Evolutionary conservation across 2,329 filamentous ascomycete species (phyloP).

Genomic region (Raffaelea ambrosiae): DNA sequence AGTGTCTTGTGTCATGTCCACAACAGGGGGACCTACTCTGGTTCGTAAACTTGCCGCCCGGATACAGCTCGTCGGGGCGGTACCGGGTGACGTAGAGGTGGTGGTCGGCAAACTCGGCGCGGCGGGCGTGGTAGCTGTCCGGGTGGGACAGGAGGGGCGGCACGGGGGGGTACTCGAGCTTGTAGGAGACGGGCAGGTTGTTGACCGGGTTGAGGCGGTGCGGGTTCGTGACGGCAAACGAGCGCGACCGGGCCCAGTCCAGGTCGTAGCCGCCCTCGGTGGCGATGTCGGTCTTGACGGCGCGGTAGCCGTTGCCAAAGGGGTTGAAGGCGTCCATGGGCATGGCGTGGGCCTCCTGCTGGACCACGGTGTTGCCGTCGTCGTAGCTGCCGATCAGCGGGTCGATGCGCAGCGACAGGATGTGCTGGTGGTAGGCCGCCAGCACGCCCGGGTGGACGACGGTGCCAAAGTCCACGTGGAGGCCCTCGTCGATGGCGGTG

Average conservation of each 20-base stretch:
- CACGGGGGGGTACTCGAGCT: constrained; percentile 30
- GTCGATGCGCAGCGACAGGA: constrained; percentile 57
- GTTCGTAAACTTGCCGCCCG: constrained; percentile 29
- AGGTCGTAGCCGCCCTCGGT: constrained; percentile 34
- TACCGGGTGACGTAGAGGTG: constrained; percentile 35
- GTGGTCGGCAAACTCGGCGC: constrained; percentile 32
- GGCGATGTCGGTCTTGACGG: constrained; percentile 32
- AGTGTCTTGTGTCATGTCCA: not conserved
- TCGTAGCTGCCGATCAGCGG: constrained; percentile 34
- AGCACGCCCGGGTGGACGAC: constrained; percentile 54
- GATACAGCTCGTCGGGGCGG: constrained; percentile 30
- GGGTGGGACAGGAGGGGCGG: constrained; percentile 36
- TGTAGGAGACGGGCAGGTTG: constrained; percentile 37
- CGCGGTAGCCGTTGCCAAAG: constrained; percentile 35
- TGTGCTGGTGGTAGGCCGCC: constrained; percentile 62
- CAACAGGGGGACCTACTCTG: constrained; percentile 5
- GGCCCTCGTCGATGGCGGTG: constrained; percentile 46
- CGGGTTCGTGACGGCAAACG: constrained; percentile 40
- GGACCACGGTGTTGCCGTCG: constrained; percentile 23
- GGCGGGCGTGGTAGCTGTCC: constrained; percentile 27
- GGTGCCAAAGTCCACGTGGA: constrained; percentile 47
- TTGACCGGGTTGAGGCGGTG: constrained; percentile 29
- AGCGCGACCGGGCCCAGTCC: constrained; percentile 38
- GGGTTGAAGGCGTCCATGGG: constrained; percentile 30
- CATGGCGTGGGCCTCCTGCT: constrained; percentile 28